Base-by-base conservation (phyloP, 768 basidiomycete species). In the Crepidotus variabilis region DNA sequence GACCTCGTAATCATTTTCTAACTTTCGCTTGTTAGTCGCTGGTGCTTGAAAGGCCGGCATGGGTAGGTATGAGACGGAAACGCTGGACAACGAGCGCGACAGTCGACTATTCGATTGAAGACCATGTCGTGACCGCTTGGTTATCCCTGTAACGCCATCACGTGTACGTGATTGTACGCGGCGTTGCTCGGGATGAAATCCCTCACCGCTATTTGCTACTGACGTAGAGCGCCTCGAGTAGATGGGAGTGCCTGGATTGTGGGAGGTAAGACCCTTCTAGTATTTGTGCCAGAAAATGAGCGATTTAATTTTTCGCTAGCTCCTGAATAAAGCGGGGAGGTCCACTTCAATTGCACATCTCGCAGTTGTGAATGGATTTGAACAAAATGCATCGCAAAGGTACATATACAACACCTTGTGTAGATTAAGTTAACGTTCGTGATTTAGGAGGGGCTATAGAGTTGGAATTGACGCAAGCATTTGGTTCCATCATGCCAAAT, bases 381-480 rank as follows among this genome's bases (percentile, higher is more conserved):
- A 70, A 50, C 80, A 75, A 80, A 61, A 72, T 84, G 14, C 71
- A 73, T 54, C 84, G 76, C 5, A 79, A 80, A 48, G 79, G 80
- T 47, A 67, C 75, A 57, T 65, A 72, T 20, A 75, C 76, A 10
- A 80, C 81, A 2, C 14, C 14, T 43, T 43, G 3, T 43, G 66
- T 35, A 81, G 4, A 78, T 79, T 0, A 72, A 82, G 36, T 52
- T 71, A 39, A 74, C 83, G 33, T 54, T 20, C 7, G 45, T 10
- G 4, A 10, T 28, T 10, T 52, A 69, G 62, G 81, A 84, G 16
- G 77, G 85, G 47, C 71, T 87, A 65, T 57, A 78, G 84, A 39
- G 73, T 90, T 54, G 88, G 87, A 7, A 82, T 89, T 43, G 88
- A 89, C 59, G 87, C 85, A 14, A 82, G 81, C 35, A 85, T 87